Percentiles rank a stretch among this genome's conserved stretches.
Conservation (phyloP, 352 stramenopile species). For the Phytophthora podocarpi region DNA sequence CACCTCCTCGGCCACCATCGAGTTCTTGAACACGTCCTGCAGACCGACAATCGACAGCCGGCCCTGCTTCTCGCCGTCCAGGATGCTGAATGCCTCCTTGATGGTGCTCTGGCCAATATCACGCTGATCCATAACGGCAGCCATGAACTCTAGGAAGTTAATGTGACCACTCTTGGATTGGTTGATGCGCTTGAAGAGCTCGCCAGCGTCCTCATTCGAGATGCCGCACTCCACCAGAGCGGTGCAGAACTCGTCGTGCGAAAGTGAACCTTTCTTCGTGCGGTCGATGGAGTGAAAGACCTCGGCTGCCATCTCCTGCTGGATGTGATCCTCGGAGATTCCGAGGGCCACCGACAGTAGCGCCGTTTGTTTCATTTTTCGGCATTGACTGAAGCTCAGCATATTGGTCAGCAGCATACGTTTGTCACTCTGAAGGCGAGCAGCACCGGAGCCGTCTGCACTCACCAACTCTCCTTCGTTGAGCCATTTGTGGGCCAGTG, state of each 20-base stretch:
- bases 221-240: conserved; percentile 91
- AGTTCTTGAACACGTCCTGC: conserved; percentile 88
- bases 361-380: conserved; percentile 80
- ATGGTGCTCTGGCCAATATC: conserved; percentile 91
- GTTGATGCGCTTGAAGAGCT: conserved; percentile 81
- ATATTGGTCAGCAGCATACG: conserved; percentile 77
- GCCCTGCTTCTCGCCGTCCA: conserved; percentile 91
- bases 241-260: conserved; percentile 93
- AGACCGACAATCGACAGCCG: conserved; percentile 92
- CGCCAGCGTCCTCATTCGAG: conserved; percentile 71
- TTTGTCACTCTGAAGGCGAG: conserved; percentile 63
- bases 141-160: conserved; percentile 96
- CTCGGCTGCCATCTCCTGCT: conserved; percentile 76
- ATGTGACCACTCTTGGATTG: conserved; percentile 87
- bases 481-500: conserved; percentile 75
- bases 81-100: conserved; percentile 89
- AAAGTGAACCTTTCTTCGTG: conserved; percentile 85
- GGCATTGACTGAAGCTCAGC: conserved; percentile 73
- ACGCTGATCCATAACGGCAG: conserved; percentile 92
- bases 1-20: conserved; percentile 86
- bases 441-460: conserved; percentile 15
- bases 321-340: conserved; percentile 74
- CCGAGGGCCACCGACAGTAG: conserved; percentile 73
- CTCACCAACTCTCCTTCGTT: conserved; percentile 25
- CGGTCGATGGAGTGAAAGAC: conserved; percentile 91